Evolutionary conservation across 148 eudicot species (phyloP), one percentile per base, ranked within the genome.

Genomic region (Camellia japonica): DNA sequence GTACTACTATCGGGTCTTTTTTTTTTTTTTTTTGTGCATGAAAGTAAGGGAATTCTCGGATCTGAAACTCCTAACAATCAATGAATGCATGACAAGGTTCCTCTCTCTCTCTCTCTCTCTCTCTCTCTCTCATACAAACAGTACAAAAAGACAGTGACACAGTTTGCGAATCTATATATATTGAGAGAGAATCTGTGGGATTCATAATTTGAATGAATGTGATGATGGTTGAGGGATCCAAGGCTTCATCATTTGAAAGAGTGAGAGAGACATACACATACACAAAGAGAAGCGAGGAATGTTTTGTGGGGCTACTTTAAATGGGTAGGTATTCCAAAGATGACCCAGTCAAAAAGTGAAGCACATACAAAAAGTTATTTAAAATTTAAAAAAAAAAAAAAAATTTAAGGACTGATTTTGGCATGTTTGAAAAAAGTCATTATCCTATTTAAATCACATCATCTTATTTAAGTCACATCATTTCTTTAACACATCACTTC

Each of bases 11-110:
- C 16, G 80, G 67, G 60, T 47, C 14, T 71, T 49, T 15, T 6
- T 82, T 79, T 84, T 84, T 30, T 30, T 30, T 30, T 30, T 30
- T 30, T 30, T 30, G 71, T 71, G 73, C 87, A 85, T 88, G 89
- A 88, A 88, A 90, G 93, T 84, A 90, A 88, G 86, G 85, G 87
- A 82, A 80, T 84, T 87, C 91, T 90, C 71, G 91, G 91, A 90
- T 90, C 93, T 89, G 38, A 20, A 76, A 70, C 88, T 73, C 76
- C 56, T 80, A 66, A 76, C 41, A n/a, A 49, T 51, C 59, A 71
- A 20, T 16, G 54, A 46, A 68, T 4, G n/a, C n/a, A 68, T 42
- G 49, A 13, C 42, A 41, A 6, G 11, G 12, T 7, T 14, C 16
- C 13, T 56, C 12, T 56, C 80, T 76, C 47, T 51, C 55, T 41